phyloP scores from a whole-genome alignment of 805 yeast genomes.

The Saccharomycopsis sp. region DNA sequence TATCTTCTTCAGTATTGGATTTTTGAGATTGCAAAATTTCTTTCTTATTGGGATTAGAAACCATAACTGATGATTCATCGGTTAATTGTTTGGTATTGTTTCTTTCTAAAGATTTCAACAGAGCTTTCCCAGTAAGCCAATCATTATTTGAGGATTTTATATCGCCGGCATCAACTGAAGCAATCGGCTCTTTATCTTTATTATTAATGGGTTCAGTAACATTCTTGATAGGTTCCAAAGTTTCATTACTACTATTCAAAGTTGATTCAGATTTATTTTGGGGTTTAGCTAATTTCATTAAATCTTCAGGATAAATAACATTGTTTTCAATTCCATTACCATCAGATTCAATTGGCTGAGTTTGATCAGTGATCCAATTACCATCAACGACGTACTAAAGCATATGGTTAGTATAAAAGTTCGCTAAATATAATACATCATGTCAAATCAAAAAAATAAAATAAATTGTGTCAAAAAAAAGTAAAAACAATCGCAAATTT shows the following conservation, averaged over 20 bases:
- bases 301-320: conserved; percentile 30
- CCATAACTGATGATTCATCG: conserved; percentile 4
- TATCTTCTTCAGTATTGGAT: conserved; percentile 18
- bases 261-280: background rate
- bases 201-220: too few relatives aligned
- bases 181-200: too few relatives aligned
- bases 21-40: conserved; percentile 2
- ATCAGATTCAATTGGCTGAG: conserved; percentile 30
- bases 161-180: too few relatives aligned
- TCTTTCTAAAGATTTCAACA: too few relatives aligned
- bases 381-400: conserved; percentile 49
- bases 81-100: too few relatives aligned
- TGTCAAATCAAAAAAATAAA: too few relatives aligned
- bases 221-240: conserved; percentile 1
- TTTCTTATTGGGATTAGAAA: background rate
- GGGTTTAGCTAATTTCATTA: conserved; percentile 15
- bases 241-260: conserved; percentile 4
- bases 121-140: too few relatives aligned
- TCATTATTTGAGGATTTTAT: too few relatives aligned
- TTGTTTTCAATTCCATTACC: conserved; percentile 42
- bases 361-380: conserved; percentile 37
- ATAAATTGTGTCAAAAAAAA: too few relatives aligned
- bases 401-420: too few relatives aligned
- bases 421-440: too few relatives aligned
- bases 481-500: too few relatives aligned